These are phyloP conservation scores for Talaromyces marneffei DNA, from an alignment of 2,329 filamentous ascomycete species.

Conservation along the genomic window DNA sequence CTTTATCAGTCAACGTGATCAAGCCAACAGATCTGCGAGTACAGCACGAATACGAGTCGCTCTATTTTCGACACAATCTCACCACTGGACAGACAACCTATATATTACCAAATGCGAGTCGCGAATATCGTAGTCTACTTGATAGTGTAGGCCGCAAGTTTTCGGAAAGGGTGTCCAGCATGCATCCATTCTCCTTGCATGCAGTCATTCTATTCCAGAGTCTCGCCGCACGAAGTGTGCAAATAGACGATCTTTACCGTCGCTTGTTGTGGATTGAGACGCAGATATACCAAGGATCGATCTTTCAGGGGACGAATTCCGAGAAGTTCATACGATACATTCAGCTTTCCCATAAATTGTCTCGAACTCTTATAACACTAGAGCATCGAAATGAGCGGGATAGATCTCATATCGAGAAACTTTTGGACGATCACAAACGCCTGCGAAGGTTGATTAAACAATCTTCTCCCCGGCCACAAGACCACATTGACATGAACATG, in stretches of 20 bases:
- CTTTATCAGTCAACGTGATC: slow-evolving; percentile 15
- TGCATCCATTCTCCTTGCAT: slow-evolving; percentile 17
- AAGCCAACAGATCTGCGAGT: slow-evolving; percentile 16
- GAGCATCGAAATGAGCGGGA: slow-evolving; percentile 19
- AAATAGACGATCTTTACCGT: slow-evolving; percentile 17
- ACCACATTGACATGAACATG: neutral
- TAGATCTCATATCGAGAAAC: slow-evolving; percentile 16
- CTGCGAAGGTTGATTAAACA: slow-evolving; percentile 11
- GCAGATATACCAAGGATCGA: slow-evolving; percentile 19
- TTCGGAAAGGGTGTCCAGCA: neutral
- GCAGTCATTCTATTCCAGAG: slow-evolving; percentile 16
- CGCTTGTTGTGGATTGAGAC: slow-evolving; percentile 20
- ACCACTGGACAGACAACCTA: slow-evolving; percentile 17
- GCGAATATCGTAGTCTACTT: slow-evolving; percentile 16
- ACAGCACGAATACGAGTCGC: slow-evolving; percentile 18
- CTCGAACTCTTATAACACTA: slow-evolving; percentile 18
- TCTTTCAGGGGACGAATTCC: slow-evolving; percentile 17
- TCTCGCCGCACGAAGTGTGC: slow-evolving; percentile 15
- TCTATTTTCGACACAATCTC: slow-evolving; percentile 18
- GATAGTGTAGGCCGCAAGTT: slow-evolving; percentile 13
- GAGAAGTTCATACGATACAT: slow-evolving; percentile 18
- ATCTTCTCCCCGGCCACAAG: neutral
- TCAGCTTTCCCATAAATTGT: slow-evolving; percentile 18
- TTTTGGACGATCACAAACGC: slow-evolving; percentile 16
- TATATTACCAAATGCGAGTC: slow-evolving; percentile 17